Evolutionary conservation across 331 rosid species (phyloP).

Genomic region (Saraca asoca): DNA sequence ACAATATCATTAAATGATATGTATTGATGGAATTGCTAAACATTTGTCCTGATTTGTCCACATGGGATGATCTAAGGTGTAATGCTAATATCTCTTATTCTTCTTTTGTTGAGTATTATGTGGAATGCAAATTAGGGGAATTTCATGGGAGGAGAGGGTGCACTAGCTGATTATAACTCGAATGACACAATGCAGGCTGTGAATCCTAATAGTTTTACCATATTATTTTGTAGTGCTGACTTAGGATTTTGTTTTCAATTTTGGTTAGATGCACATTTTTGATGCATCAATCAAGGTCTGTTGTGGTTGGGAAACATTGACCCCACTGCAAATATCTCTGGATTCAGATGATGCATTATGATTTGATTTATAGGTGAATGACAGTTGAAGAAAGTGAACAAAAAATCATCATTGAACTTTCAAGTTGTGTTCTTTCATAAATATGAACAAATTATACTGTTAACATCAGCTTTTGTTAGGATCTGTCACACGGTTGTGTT

Average conservation of each 20-base stretch:
- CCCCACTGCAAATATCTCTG: background rate
- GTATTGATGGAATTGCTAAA: no score
- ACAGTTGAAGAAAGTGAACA: constrained; percentile 9
- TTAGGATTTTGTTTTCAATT: background rate
- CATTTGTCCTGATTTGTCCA: no score
- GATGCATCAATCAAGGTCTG: no score
- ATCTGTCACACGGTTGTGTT: no score
- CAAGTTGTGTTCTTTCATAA: background rate
- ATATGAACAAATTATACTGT: no score
- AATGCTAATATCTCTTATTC: no score
- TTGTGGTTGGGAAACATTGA: no score
- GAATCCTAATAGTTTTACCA: constrained; percentile 4
- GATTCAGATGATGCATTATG: background rate
- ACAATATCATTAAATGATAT: no score
- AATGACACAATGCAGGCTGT: no score
- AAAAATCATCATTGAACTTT: constrained; percentile 1
- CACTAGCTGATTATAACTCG: background rate
- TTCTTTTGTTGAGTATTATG: background rate
- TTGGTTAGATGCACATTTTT: no score
- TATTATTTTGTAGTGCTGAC: background rate
- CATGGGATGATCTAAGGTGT: background rate
- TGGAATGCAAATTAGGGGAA: constrained; percentile 29
- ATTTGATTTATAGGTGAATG: constrained; percentile 19
- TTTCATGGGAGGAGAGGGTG: constrained; percentile 28
- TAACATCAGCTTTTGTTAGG: no score